Conservation (phyloP, 257 asterid species). For the Petunia secreta region DNA sequence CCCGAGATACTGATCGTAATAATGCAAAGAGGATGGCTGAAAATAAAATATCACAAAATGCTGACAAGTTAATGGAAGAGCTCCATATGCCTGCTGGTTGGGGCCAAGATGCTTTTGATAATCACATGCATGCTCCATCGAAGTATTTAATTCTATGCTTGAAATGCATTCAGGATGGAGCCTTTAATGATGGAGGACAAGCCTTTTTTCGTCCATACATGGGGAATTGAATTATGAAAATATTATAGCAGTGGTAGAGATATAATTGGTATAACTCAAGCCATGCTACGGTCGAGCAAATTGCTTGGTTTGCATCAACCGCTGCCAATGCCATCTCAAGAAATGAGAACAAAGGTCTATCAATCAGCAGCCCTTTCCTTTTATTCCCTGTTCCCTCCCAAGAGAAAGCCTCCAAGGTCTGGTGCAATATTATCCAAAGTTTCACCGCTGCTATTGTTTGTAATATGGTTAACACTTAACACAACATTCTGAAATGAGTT, state of each 20-base stretch:
- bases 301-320: constrained; percentile 88
- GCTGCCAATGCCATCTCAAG: constrained; percentile 73
- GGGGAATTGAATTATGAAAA: constrained; percentile 92
- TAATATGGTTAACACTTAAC: background rate
- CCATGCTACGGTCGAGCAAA: constrained; percentile 58
- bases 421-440: constrained; percentile 20
- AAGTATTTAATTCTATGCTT: constrained; percentile 67
- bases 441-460: background rate
- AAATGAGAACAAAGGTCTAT: constrained; percentile 76
- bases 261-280: constrained; percentile 61
- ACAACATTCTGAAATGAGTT: background rate
- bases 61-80: constrained; percentile 41
- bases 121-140: constrained; percentile 54
- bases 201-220: constrained; percentile 56
- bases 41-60: constrained; percentile 29
- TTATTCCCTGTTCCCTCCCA: constrained; percentile 79
- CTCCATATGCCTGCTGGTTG: constrained; percentile 22
- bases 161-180: constrained; percentile 60
- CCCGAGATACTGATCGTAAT: background rate
- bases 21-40: constrained; percentile 27
- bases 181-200: constrained; percentile 36
- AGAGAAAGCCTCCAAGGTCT: constrained; percentile 78
- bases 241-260: constrained; percentile 62
- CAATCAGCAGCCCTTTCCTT: constrained; percentile 67
- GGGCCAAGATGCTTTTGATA: constrained; percentile 34